Conservation (phyloP, 306 rosid genomes). For the Vigna hirtella region DNA sequence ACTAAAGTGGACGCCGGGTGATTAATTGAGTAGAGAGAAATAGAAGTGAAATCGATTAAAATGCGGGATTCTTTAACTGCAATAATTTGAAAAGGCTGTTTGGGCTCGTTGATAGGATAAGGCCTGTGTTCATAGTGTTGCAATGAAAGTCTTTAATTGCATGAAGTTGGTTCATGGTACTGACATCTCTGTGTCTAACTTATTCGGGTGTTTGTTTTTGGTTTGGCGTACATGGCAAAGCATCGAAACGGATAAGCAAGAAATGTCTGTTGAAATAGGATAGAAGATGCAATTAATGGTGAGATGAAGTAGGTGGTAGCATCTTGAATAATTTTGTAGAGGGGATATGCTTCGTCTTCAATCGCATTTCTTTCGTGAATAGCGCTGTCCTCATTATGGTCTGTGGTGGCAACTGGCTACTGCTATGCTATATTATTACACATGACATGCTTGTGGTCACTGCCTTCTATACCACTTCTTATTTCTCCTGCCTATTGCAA, state of each 20-base stretch:
- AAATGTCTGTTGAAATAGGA: background rate
- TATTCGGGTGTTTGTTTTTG: background rate
- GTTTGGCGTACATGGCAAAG: background rate
- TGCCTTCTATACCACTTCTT: background rate
- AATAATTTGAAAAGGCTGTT: background rate
- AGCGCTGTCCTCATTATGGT: background rate
- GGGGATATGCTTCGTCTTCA: background rate
- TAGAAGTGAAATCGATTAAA: background rate
- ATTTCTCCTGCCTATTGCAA: background rate
- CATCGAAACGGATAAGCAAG: background rate
- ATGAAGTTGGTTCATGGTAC: background rate
- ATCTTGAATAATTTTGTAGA: background rate
- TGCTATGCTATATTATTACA: background rate
- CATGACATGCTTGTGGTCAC: background rate
- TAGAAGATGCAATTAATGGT: background rate
- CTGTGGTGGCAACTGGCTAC: slow-evolving; percentile 1
- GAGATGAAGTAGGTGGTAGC: background rate
- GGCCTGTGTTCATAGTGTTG: background rate
- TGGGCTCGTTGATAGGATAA: background rate
- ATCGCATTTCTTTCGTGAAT: background rate
- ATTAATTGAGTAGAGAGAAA: background rate
- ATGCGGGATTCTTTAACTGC: background rate
- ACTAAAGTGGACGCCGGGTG: background rate
- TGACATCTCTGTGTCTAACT: background rate
- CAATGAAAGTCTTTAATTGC: background rate